These are phyloP conservation scores for Malbranchea zuffiana DNA, from an alignment of 2,329 filamentous ascomycete species.

Conservation along the genomic window DNA sequence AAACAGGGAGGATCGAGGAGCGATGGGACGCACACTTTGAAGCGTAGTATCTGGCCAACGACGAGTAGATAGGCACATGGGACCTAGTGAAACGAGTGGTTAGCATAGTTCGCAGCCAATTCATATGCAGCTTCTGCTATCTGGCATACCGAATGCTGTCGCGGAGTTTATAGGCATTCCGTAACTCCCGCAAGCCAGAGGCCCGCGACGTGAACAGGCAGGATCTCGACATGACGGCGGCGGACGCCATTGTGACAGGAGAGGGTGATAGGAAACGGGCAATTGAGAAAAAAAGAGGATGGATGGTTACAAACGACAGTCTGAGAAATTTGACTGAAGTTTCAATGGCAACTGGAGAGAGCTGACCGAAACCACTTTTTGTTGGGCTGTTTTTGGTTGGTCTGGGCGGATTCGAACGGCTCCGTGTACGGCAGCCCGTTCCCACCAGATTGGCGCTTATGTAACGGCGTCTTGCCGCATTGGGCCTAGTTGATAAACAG, in stretches of 20 bases:
- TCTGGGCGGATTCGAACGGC: slow-evolving; percentile 6
- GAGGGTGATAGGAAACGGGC: not conserved
- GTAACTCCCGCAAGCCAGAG: slow-evolving; percentile 36
- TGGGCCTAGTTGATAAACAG: not conserved
- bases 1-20: slow-evolving; percentile 11
- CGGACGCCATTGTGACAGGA: slow-evolving; percentile 28
- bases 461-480: not conserved
- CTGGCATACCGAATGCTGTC: slow-evolving; percentile 31
- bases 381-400: slow-evolving; percentile 13
- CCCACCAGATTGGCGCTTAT: slow-evolving; percentile 10
- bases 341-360: too few species aligned
- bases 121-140: not conserved
- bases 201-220: slow-evolving; percentile 30
- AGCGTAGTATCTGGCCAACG: slow-evolving; percentile 56
- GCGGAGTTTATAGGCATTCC: slow-evolving; percentile 35
- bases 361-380: slow-evolving; percentile 7
- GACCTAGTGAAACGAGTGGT: slow-evolving; percentile 20
- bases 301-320: too few species aligned
- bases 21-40: slow-evolving; percentile 48
- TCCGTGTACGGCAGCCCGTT: slow-evolving; percentile 1
- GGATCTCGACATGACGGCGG: slow-evolving; percentile 38
- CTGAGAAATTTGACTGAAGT: too few species aligned
- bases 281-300: not conserved
- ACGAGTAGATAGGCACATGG: slow-evolving; percentile 44
- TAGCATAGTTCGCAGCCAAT: slow-evolving; percentile 1